Conservation (phyloP, 2,329 filamentous ascomycete genomes). For the Leptoxyphium fumago region DNA sequence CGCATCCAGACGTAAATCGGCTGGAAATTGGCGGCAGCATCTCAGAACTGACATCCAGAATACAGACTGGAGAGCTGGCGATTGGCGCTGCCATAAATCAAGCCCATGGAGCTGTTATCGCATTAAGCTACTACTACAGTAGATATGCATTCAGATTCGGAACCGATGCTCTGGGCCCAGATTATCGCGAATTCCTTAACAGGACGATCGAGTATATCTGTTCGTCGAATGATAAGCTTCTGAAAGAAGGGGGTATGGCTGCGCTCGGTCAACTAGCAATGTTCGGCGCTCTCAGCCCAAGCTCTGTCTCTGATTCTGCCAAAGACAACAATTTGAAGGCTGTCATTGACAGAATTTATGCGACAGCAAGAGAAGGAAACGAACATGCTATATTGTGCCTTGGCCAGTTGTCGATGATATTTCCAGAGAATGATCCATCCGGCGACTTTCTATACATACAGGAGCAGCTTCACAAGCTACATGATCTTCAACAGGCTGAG, state of each 20-base stretch:
- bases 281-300: slow-evolving; percentile 35
- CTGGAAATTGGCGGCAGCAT: slow-evolving; percentile 28
- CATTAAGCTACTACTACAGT: slow-evolving; percentile 43
- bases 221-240: slow-evolving; percentile 37
- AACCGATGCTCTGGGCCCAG: background rate
- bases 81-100: slow-evolving; percentile 45
- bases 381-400: slow-evolving; percentile 71
- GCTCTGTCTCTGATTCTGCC: slow-evolving; percentile 14
- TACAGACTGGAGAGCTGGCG: slow-evolving; percentile 41
- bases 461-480: slow-evolving; percentile 56
- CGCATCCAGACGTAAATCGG: slow-evolving; percentile 37
- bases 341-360: slow-evolving; percentile 48
- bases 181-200: background rate
- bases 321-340: slow-evolving; percentile 6
- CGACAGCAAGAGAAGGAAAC: slow-evolving; percentile 62
- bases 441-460: slow-evolving; percentile 41
- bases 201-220: slow-evolving; percentile 25
- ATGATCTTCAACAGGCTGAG: slow-evolving; percentile 75
- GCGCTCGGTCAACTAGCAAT: slow-evolving; percentile 48
- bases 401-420: slow-evolving; percentile 57
- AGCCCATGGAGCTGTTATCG: slow-evolving; percentile 46
- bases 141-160: slow-evolving; percentile 35
- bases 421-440: slow-evolving; percentile 29
- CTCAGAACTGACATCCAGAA: slow-evolving; percentile 31
- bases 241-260: slow-evolving; percentile 42